Percentiles rank a stretch among this genome's conserved stretches.
These are phyloP conservation scores for Phytopythium chamaehyphon DNA, from an alignment of 352 stramenopile species.

Conservation along the genomic window DNA sequence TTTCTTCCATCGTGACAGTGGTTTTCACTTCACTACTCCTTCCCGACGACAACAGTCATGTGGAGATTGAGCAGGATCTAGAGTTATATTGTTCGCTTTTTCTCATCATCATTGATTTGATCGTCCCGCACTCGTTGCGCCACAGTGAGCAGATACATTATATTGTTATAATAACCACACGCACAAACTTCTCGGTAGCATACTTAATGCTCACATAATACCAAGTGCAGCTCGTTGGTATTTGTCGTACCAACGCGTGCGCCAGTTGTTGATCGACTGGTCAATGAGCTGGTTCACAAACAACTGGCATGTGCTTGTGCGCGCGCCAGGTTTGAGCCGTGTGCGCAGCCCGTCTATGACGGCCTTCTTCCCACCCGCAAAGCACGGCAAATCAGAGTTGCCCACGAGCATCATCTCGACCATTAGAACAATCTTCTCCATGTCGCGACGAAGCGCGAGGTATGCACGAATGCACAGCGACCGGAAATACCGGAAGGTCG, in stretches of 20 bases:
- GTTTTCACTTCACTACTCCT: no score
- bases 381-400: conserved; percentile 83
- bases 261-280: conserved; percentile 87
- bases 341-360: conserved; percentile 75
- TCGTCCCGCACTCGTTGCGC: no score
- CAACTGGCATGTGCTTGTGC: conserved; percentile 75
- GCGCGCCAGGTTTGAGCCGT: conserved; percentile 73
- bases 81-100: no score
- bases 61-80: no score
- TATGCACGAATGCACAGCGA: conserved; percentile 96
- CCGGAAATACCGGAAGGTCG: conserved; percentile 93
- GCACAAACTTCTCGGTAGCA: no score
- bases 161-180: no score
- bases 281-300: conserved; percentile 87
- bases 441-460: conserved; percentile 91
- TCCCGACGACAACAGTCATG: no score
- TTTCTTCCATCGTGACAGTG: no score
- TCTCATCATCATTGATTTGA: no score
- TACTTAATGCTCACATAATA: conserved; percentile 50
- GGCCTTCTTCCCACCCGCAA: conserved; percentile 74
- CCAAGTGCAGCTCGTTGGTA: conserved; percentile 87
- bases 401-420: conserved; percentile 95
- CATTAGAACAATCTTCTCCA: conserved; percentile 93
- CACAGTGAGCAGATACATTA: no score
- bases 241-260: conserved; percentile 89